These are phyloP conservation scores for Apiospora hydei DNA, from an alignment of 2,329 filamentous ascomycete genomes.

Conservation along the genomic window DNA sequence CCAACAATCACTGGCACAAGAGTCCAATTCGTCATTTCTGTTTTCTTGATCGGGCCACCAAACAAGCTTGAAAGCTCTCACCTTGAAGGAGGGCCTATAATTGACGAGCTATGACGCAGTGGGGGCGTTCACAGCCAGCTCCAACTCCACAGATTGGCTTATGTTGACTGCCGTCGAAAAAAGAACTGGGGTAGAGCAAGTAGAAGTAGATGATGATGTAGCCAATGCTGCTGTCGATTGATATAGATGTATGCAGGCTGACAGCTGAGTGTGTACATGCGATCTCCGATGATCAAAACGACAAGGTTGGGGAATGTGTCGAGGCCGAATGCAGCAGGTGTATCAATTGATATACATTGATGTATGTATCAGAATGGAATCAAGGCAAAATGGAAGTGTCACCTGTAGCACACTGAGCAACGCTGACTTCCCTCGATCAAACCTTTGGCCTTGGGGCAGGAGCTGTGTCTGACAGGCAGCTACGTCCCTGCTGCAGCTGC, in stretches of 20 bases:
- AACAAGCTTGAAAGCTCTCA: constrained; percentile 1
- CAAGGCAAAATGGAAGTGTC: neutral
- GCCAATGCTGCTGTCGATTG: neutral
- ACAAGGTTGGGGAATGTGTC: neutral
- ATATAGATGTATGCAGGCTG: too few species aligned
- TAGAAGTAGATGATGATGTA: neutral
- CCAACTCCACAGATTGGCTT: constrained; percentile 9
- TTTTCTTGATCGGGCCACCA: neutral
- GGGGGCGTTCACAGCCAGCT: constrained; percentile 3
- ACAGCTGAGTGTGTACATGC: too few species aligned
- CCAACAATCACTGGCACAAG: neutral
- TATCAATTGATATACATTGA: neutral
- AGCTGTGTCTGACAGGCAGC: neutral
- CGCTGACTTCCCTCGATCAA: neutral
- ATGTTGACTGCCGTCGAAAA: neutral
- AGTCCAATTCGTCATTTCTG: neutral
- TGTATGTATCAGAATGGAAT: too few species aligned
- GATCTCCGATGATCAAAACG: neutral
- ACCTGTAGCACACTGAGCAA: neutral
- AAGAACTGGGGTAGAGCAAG: neutral
- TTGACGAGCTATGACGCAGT: constrained; percentile 15
- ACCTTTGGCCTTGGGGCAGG: neutral
- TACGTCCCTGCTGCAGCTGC: neutral
- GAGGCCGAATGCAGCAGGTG: neutral
- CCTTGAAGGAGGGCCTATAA: neutral